A percentile compares a stretch with the other conserved stretches of the same genome.
Evolutionary conservation across 257 asterid genomes (phyloP).

Genomic region (Ehretia macrophylla): DNA sequence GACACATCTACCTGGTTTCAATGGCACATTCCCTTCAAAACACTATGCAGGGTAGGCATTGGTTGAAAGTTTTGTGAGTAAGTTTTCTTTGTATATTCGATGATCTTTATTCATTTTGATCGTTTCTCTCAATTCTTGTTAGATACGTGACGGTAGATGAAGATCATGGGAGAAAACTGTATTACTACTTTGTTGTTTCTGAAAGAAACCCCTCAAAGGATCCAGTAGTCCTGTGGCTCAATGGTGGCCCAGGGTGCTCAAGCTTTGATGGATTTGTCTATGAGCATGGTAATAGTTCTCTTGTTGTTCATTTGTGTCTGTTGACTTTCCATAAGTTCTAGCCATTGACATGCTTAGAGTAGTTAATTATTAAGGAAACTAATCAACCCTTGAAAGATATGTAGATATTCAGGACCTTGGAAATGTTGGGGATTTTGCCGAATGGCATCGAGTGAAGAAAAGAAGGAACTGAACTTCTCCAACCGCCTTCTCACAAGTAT

Average conservation of each 20-base stretch:
- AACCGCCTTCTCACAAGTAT: too few species aligned
- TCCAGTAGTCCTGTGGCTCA: conserved; percentile 94
- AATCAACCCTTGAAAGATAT: too few species aligned
- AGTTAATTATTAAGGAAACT: too few species aligned
- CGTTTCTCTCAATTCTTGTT: too few species aligned
- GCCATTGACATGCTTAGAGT: too few species aligned
- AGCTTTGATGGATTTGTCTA: conserved; percentile 97
- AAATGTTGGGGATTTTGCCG: too few species aligned
- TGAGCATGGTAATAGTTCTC: conserved; percentile 71
- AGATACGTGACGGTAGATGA: conserved; percentile 79
- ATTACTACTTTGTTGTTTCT: conserved; percentile 83
- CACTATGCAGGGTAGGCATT: conserved; percentile 98
- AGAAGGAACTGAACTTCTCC: too few species aligned
- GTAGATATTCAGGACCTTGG: too few species aligned
- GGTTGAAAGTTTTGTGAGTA: too few species aligned
- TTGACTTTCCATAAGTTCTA: too few species aligned
- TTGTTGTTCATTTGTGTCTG: background rate
- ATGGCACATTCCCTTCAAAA: conserved; percentile 67
- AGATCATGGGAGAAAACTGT: conserved; percentile 59
- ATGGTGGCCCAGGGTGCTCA: conserved; percentile 99
- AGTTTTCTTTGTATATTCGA: background rate
- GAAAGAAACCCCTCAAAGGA: conserved; percentile 64
- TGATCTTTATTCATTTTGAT: too few species aligned
- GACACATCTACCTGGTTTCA: conserved; percentile 65
- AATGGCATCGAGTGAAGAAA: too few species aligned